phyloP scores from a whole-genome alignment of 2,329 filamentous ascomycete species.

The Penicillium freii region DNA sequence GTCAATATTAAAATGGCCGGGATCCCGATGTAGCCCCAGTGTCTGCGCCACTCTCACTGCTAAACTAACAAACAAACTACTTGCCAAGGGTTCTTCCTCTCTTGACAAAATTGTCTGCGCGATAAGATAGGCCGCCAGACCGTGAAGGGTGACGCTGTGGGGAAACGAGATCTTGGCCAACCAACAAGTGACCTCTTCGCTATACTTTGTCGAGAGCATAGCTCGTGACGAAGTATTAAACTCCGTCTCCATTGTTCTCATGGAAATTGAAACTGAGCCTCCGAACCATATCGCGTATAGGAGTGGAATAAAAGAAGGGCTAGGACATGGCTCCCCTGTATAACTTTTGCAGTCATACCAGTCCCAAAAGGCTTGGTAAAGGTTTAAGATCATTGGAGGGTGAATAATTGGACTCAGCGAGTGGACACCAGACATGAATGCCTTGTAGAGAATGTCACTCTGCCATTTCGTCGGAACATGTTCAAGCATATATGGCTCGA shows the following conservation, averaged over 20 bases:
- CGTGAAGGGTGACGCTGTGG: conserved; percentile 45
- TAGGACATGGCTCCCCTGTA: conserved; percentile 37
- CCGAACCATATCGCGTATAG: conserved; percentile 50
- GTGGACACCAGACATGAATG: conserved; percentile 48
- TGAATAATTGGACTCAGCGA: conserved; percentile 47
- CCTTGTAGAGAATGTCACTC: conserved; percentile 48
- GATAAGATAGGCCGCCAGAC: conserved; percentile 48
- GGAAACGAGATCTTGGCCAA: conserved; percentile 46
- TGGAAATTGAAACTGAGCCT: conserved; percentile 46
- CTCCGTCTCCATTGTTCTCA: conserved; percentile 42
- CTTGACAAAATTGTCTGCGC: conserved; percentile 48
- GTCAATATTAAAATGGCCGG: conserved; percentile 47
- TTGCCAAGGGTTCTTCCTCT: conserved; percentile 51
- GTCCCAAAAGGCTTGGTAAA: conserved; percentile 47
- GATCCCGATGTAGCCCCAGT: conserved; percentile 51
- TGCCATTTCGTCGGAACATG: conserved; percentile 45
- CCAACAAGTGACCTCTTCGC: conserved; percentile 46
- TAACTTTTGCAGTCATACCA: conserved; percentile 44
- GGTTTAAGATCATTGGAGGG: conserved; percentile 41
- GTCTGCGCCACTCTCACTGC: conserved; percentile 49
- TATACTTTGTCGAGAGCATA: conserved; percentile 39
- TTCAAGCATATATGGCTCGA: conserved; percentile 44
- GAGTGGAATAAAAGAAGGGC: conserved; percentile 45
- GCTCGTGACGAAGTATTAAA: conserved; percentile 39
- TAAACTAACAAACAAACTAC: conserved; percentile 49